Conservation (phyloP, 2,329 filamentous ascomycete species). For the Phyllosticta ampelicida region DNA sequence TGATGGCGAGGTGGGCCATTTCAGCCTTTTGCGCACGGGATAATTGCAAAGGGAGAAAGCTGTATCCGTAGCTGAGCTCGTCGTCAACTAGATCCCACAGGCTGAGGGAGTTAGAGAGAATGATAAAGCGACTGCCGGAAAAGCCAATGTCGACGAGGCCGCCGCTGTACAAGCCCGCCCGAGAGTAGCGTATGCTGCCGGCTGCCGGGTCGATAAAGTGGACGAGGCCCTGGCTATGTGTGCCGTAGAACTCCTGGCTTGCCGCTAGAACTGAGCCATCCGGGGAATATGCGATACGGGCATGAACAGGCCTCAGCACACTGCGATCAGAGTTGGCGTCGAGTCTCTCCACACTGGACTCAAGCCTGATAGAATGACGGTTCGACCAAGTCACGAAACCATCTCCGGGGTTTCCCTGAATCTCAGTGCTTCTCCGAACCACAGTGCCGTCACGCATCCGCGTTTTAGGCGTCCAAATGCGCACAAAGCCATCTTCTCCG, state of each 20-base stretch:
- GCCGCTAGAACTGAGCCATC: constrained; percentile 27
- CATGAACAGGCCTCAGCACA: constrained; percentile 38
- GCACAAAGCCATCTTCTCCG: constrained; percentile 66
- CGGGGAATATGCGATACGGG: constrained; percentile 60
- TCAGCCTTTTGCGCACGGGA: constrained; percentile 30
- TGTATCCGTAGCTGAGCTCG: constrained; percentile 56
- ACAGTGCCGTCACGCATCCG: constrained; percentile 58
- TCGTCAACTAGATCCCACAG: constrained; percentile 82
- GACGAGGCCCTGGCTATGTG: constrained; percentile 47
- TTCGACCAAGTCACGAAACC: constrained; percentile 66
- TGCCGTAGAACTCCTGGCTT: constrained; percentile 23
- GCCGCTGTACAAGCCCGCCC: constrained; percentile 57
- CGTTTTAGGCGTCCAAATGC: constrained; percentile 69
- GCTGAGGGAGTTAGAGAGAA: constrained; percentile 60
- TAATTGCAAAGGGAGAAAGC: constrained; percentile 39
- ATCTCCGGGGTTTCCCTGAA: constrained; percentile 41
- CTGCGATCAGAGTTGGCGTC: constrained; percentile 17
- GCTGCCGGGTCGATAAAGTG: constrained; percentile 66
- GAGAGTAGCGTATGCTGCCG: constrained; percentile 54
- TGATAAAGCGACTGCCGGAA: constrained; percentile 61
- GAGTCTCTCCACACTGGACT: constrained; percentile 24
- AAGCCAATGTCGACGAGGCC: constrained; percentile 59
- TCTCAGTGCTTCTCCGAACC: constrained; percentile 51
- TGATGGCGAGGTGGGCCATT: constrained; percentile 55
- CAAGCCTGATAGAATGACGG: constrained; percentile 41